These are phyloP conservation scores for Fusarium sp. DNA, from an alignment of 2,329 filamentous ascomycete genomes.

Conservation along the genomic window DNA sequence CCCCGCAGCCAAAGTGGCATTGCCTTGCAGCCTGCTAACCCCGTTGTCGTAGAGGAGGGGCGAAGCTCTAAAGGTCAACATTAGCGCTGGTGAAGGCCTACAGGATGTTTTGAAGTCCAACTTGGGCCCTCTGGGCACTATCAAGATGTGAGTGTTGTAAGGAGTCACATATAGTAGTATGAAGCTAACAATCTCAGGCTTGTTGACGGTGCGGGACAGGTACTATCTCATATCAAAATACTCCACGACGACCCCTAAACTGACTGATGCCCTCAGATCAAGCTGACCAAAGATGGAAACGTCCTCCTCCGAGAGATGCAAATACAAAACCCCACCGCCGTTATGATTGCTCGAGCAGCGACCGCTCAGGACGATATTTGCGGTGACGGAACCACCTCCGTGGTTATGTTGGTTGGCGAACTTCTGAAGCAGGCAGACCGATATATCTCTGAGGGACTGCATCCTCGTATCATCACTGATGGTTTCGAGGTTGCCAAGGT, in stretches of 20 bases:
- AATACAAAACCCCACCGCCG: slow-evolving; percentile 98
- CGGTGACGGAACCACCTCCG: slow-evolving; percentile 96
- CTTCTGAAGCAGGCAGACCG: slow-evolving; percentile 97
- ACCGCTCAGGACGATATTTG: slow-evolving; percentile 99
- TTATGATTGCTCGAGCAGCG: slow-evolving; percentile 84
- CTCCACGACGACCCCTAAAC: slow-evolving; percentile 48
- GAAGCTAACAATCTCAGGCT: slow-evolving; percentile 62
- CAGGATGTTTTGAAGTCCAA: slow-evolving; percentile 97
- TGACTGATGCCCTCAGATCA: slow-evolving; percentile 74
- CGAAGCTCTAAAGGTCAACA: slow-evolving; percentile 97
- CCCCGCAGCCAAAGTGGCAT: slow-evolving; percentile 37
- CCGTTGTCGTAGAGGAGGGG: slow-evolving; percentile 78
- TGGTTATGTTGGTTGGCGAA: slow-evolving; percentile 95
- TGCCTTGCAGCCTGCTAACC: slow-evolving; percentile 43
- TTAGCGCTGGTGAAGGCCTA: slow-evolving; percentile 92
- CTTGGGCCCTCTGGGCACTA: slow-evolving; percentile 89
- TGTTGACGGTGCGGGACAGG: slow-evolving; percentile 77
- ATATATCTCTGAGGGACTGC: slow-evolving; percentile 95
- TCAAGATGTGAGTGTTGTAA: slow-evolving; percentile 81
- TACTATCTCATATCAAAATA: slow-evolving; percentile 55
- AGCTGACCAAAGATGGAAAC: slow-evolving; percentile 98
- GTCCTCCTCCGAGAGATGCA: slow-evolving; percentile 84
- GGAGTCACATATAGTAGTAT: background rate
- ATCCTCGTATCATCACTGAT: slow-evolving; percentile 96
- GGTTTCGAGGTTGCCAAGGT: slow-evolving; percentile 97